These are phyloP conservation scores for Trichoderma sp. DNA, from an alignment of 2,329 filamentous ascomycete species.

Conservation along the genomic window DNA sequence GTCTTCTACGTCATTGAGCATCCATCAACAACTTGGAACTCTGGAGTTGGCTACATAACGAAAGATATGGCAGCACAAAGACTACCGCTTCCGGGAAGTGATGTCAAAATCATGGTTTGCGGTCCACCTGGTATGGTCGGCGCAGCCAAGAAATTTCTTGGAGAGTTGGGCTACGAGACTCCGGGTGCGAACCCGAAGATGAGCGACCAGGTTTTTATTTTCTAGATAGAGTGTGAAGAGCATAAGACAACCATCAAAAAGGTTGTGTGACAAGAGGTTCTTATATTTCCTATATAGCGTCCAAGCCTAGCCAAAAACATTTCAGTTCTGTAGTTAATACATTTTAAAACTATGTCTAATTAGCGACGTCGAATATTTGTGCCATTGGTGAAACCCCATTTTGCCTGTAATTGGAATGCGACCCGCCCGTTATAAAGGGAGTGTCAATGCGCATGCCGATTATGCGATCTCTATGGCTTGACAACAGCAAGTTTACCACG, in stretches of 20 bases:
- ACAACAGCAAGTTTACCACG: slow-evolving; percentile 40
- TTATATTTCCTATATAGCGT: not conserved
- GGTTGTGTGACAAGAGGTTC: not conserved
- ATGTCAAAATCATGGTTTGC: slow-evolving; percentile 56
- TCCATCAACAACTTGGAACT: slow-evolving; percentile 48
- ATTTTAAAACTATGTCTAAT: not conserved
- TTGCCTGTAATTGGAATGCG: not conserved
- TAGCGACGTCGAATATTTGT: not conserved
- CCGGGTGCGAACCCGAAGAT: slow-evolving; percentile 53
- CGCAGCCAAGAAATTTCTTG: slow-evolving; percentile 54
- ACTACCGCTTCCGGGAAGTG: slow-evolving; percentile 49
- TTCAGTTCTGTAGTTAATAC: not conserved
- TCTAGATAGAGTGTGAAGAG: slow-evolving; percentile 50
- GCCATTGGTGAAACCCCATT: not conserved
- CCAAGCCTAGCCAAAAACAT: not conserved
- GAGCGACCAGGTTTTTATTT: slow-evolving; percentile 57
- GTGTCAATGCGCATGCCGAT: not conserved
- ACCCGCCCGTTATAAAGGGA: not conserved
- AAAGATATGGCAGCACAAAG: slow-evolving; percentile 49
- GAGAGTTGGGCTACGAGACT: slow-evolving; percentile 51
- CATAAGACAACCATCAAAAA: no score
- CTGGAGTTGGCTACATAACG: slow-evolving; percentile 53
- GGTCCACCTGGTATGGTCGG: slow-evolving; percentile 63
- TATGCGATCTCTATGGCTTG: slow-evolving; percentile 8
- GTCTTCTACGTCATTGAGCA: slow-evolving; percentile 57